Conservation (phyloP, 305 asterid species). For the Rubia occidens region DNA sequence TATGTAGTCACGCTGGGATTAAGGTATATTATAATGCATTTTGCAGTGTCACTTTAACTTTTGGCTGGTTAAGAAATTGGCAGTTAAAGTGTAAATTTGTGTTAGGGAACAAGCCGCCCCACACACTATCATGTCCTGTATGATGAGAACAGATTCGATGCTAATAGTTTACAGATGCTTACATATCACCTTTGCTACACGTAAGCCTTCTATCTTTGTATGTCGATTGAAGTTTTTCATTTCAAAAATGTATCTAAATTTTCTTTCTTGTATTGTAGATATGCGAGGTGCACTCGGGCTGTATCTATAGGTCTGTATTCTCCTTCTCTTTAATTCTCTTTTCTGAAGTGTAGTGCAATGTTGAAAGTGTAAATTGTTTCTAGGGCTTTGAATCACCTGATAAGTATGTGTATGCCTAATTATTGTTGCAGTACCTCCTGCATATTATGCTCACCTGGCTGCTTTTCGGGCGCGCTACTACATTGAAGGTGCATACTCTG, state of each 20-base stretch:
- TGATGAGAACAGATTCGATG: conserved; percentile 62
- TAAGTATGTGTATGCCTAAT: background rate
- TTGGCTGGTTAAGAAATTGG: background rate
- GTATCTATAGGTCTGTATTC: conserved; percentile 47
- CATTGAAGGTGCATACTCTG: conserved; percentile 38
- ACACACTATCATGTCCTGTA: conserved; percentile 68
- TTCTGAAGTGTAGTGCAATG: background rate
- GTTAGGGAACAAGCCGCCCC: conserved; percentile 82
- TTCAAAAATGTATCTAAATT: background rate
- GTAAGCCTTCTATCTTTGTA: conserved; percentile 23
- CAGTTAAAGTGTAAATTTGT: background rate
- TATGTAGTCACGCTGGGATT: conserved; percentile 84
- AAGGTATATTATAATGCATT: conserved; percentile 35
- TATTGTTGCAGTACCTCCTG: conserved; percentile 65
- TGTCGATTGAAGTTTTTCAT: background rate
- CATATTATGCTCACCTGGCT: conserved; percentile 76
- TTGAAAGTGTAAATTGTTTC: background rate
- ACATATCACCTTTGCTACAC: conserved; percentile 71
- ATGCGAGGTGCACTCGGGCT: conserved; percentile 73
- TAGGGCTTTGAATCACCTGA: background rate
- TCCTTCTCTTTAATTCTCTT: background rate
- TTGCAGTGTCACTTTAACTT: background rate
- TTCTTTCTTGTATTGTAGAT: conserved; percentile 26
- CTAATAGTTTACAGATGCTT: conserved; percentile 55
- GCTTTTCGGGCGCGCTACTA: conserved; percentile 81